Evolutionary conservation across 129 eudicot genomes (phyloP).

Genomic region (Chrysanthemum lavandulifolium): DNA sequence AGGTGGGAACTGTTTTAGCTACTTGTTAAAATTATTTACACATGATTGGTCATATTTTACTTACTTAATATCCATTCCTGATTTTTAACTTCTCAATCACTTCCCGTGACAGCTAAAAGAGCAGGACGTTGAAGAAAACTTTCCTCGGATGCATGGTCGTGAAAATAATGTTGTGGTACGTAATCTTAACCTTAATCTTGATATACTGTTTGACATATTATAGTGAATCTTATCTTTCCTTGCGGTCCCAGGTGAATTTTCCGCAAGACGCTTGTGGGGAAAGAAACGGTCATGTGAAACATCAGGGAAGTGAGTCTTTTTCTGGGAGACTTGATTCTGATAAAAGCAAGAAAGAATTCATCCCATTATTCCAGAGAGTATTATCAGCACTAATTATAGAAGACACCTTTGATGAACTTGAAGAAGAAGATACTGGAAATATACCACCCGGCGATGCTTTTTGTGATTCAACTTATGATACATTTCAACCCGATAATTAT

Average conservation of each 20-base stretch:
- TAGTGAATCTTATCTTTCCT: background rate
- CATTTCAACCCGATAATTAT: conserved; percentile 27
- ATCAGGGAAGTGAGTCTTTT: conserved; percentile 45
- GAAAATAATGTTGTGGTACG: conserved; percentile 44
- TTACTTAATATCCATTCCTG: background rate
- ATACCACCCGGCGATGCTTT: conserved; percentile 27
- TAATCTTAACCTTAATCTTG: conserved; percentile 14
- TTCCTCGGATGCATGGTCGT: conserved; percentile 33
- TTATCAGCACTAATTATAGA: conserved; percentile 83
- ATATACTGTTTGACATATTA: conserved; percentile 10
- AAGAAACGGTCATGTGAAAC: conserved; percentile 41
- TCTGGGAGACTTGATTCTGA: conserved; percentile 48
- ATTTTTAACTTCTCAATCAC: conserved; percentile 16
- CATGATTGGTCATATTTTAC: conserved; percentile 8
- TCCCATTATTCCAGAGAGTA: conserved; percentile 80
- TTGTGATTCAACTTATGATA: conserved; percentile 38
- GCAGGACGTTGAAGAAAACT: conserved; percentile 46
- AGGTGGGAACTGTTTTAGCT: conserved; percentile 48
- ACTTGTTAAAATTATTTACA: background rate
- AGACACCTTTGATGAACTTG: conserved; percentile 65
- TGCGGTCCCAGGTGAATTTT: conserved; percentile 45
- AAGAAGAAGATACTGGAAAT: conserved; percentile 46
- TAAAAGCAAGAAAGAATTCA: conserved; percentile 34
- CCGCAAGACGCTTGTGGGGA: conserved; percentile 39
- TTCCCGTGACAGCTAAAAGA: conserved; percentile 59